Evolutionary conservation across 371 early-diverging fungal species (phyloP).

Genomic region (Cokeromyces recurvatus): DNA sequence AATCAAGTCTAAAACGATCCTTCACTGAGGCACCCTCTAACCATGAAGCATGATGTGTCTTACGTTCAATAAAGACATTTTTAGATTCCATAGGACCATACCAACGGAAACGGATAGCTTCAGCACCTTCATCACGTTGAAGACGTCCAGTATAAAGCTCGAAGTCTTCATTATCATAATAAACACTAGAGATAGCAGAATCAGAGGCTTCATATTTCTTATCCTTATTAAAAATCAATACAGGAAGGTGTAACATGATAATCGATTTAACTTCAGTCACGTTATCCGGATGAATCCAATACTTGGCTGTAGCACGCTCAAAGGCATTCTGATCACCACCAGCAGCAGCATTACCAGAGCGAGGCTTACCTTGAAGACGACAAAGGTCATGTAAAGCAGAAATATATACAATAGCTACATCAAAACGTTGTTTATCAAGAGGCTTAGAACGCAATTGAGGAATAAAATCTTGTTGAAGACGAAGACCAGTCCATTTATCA

Average conservation of each 20-base stretch:
- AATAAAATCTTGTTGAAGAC: constrained; percentile 79
- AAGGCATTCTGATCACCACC: constrained; percentile 34
- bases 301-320: constrained; percentile 47
- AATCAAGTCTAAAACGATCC: constrained; percentile 53
- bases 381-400: constrained; percentile 43
- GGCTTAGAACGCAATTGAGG: constrained; percentile 65
- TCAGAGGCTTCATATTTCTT: constrained; percentile 26
- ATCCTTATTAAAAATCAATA: constrained; percentile 72
- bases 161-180: constrained; percentile 26
- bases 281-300: constrained; percentile 98
- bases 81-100: constrained; percentile 69
- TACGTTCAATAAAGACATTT: constrained; percentile 94
- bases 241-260: constrained; percentile 92
- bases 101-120: constrained; percentile 87
- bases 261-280: constrained; percentile 89
- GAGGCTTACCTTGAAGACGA: constrained; percentile 37
- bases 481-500: constrained; percentile 73
- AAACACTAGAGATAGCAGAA: constrained; percentile 28
- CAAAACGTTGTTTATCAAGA: constrained; percentile 47
- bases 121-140: constrained; percentile 88
- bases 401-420: constrained; percentile 50
- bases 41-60: constrained; percentile 97
- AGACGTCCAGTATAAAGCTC: constrained; percentile 64
- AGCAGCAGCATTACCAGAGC: constrained; percentile 37
- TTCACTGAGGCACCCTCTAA: constrained; percentile 88